Evolutionary conservation across 257 asterid species (phyloP).

Genomic region (Fraxinus pennsylvanica): DNA sequence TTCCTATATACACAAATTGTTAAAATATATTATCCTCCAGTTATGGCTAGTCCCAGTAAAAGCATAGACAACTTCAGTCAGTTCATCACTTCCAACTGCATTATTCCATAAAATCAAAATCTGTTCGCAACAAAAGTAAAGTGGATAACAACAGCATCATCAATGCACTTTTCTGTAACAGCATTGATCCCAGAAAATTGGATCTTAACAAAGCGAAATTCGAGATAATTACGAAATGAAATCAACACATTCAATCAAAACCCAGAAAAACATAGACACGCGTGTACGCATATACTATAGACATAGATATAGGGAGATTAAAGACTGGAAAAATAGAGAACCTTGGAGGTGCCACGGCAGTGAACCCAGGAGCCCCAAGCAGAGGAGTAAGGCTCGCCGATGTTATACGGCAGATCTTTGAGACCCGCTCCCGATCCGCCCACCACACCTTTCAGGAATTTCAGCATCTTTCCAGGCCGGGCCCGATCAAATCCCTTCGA

Average conservation of each 20-base stretch:
- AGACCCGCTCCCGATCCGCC: constrained; percentile 92
- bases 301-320: neutral
- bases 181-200: constrained; percentile 23
- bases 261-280: neutral
- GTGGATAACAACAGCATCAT: neutral
- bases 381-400: constrained; percentile 94
- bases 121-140: neutral
- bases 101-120: constrained; percentile 1
- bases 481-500: constrained; percentile 19
- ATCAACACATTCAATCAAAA: neutral
- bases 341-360: constrained; percentile 90
- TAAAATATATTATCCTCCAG: neutral
- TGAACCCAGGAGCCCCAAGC: constrained; percentile 99
- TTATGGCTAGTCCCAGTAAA: neutral
- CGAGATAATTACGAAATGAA: constrained; percentile 7
- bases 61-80: neutral
- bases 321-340: constrained; percentile 4
- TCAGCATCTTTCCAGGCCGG: constrained; percentile 54
- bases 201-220: constrained; percentile 19
- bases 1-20: neutral
- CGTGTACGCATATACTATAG: neutral
- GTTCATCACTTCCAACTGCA: constrained; percentile 14
- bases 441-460: constrained; percentile 92
- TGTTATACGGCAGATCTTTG: constrained; percentile 92
- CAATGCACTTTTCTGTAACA: constrained; percentile 6